phyloP scores from a whole-genome alignment of 305 asterid species.

The Fraxinus velutina region DNA sequence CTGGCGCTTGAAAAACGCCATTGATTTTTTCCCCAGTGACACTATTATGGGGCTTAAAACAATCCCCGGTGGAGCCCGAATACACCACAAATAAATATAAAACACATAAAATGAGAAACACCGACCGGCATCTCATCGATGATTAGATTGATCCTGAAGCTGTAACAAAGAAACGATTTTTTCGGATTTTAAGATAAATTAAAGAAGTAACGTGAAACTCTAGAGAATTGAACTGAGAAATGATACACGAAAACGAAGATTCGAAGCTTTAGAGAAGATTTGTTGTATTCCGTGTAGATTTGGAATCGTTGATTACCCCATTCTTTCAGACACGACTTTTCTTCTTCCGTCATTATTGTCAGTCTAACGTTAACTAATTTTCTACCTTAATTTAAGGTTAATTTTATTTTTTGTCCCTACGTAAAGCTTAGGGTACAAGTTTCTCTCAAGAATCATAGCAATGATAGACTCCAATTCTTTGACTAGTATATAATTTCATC shows the following conservation, averaged over 20 bases:
- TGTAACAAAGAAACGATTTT: neutral
- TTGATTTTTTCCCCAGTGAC: constrained; percentile 24
- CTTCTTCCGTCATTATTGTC: neutral
- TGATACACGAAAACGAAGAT: constrained; percentile 36
- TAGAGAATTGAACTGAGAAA: constrained; percentile 24
- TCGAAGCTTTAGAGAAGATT: constrained; percentile 39
- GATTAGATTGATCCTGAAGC: neutral
- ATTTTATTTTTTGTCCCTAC: no score
- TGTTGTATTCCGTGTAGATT: neutral
- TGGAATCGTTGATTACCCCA: constrained; percentile 11
- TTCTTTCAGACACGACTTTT: neutral
- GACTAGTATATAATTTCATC: no score
- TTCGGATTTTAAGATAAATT: neutral
- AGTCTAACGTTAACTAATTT: neutral
- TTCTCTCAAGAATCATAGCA: neutral
- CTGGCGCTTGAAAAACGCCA: constrained; percentile 34
- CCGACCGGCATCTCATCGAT: constrained; percentile 37
- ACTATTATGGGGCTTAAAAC: constrained; percentile 25
- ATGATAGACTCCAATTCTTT: no score
- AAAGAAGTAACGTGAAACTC: constrained; percentile 6
- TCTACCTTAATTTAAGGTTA: neutral
- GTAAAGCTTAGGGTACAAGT: no score
- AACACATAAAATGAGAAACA: constrained; percentile 21
- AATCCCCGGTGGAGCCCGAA: constrained; percentile 31
- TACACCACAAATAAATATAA: constrained; percentile 15